These are phyloP conservation scores for Juglanconis sp. DNA, from an alignment of 2,329 filamentous ascomycete species.

Conservation along the genomic window DNA sequence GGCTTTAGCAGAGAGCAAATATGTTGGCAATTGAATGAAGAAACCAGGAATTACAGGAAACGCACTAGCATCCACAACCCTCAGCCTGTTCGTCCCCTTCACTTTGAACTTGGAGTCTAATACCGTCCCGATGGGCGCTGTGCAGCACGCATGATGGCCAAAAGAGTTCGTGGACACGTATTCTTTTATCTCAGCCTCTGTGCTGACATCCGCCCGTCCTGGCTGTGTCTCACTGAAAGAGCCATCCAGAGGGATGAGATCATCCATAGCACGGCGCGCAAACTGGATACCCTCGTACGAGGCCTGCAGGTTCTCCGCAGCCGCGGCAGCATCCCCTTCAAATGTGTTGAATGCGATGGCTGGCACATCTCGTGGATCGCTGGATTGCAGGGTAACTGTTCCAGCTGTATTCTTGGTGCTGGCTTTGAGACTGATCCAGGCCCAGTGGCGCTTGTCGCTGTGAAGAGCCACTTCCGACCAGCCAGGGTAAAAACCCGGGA, in stretches of 20 bases:
- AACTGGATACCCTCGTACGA: constrained; percentile 54
- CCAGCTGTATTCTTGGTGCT: constrained; percentile 62
- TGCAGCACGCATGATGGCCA: constrained; percentile 20
- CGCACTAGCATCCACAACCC: constrained; percentile 55
- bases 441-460: constrained; percentile 37
- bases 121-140: constrained; percentile 37
- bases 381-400: constrained; percentile 56
- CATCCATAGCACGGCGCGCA: constrained; percentile 32
- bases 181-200: constrained; percentile 20
- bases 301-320: constrained; percentile 48
- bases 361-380: constrained; percentile 62
- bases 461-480: constrained; percentile 31
- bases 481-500: constrained; percentile 38
- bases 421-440: constrained; percentile 53
- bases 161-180: constrained; percentile 19
- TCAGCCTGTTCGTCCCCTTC: constrained; percentile 45
- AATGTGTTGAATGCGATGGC: constrained; percentile 63
- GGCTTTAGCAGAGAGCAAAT: constrained; percentile 34
- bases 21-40: constrained; percentile 46
- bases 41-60: constrained; percentile 46
- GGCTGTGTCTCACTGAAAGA: constrained; percentile 22
- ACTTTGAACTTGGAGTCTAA: constrained; percentile 52
- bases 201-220: constrained; percentile 9
- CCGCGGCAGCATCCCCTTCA: constrained; percentile 45
- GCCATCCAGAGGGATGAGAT: constrained; percentile 9